These are phyloP conservation scores for Rhizopogon vesiculosus DNA, from an alignment of 768 basidiomycete species.

Conservation along the genomic window DNA sequence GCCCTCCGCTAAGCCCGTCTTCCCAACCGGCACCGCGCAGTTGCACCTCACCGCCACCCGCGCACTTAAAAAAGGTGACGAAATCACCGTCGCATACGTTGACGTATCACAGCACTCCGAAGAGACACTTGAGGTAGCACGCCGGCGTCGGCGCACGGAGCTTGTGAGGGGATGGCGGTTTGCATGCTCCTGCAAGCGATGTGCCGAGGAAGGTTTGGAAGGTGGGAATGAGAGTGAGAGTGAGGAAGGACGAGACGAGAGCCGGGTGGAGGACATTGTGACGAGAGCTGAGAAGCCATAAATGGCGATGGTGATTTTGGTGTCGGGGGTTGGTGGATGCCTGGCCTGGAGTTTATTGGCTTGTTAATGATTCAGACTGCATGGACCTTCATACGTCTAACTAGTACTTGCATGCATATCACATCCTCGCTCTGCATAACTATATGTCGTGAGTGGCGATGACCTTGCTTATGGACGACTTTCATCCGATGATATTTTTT, in stretches of 20 bases:
- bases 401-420: conserved; percentile 2
- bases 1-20: conserved; percentile 63
- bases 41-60: conserved; percentile 64
- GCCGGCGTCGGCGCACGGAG: conserved; percentile 64
- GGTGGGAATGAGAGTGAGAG: conserved; percentile 23
- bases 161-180: conserved; percentile 81
- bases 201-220: conserved; percentile 47
- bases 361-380: conserved; percentile 1
- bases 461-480: too few species aligned
- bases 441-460: background rate
- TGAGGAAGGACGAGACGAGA: conserved; percentile 45
- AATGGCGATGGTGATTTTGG: background rate
- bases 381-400: background rate
- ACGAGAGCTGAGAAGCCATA: conserved; percentile 24
- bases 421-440: conserved; percentile 6
- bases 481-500: too few species aligned
- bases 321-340: background rate
- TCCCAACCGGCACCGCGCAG: conserved; percentile 61
- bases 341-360: background rate
- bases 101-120: conserved; percentile 54
- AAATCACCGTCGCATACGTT: conserved; percentile 72
- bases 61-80: conserved; percentile 70
- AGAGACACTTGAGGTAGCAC: conserved; percentile 51
- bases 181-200: conserved; percentile 67
- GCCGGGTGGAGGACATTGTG: conserved; percentile 37